Evolutionary conservation across 257 asterid species (phyloP).

Genomic region (Eucommia ulmoides): DNA sequence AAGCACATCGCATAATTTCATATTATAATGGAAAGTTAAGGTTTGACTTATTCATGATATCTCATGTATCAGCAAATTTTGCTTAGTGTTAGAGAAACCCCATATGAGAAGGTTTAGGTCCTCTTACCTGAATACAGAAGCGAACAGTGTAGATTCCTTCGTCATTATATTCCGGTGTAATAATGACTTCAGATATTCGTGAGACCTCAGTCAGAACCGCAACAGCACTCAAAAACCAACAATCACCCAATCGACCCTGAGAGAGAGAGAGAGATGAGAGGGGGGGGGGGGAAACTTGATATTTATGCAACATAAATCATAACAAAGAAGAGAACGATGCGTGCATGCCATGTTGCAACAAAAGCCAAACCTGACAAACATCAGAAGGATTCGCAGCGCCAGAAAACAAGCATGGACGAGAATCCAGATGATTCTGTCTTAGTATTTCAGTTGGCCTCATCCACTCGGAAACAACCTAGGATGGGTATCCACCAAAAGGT

Average conservation of each 20-base stretch:
- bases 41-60: not conserved
- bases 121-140: conserved; percentile 86
- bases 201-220: conserved; percentile 96
- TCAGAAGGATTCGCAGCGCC: conserved; percentile 92
- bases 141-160: conserved; percentile 98
- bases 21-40: not conserved
- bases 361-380: conserved; percentile 83
- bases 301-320: not conserved
- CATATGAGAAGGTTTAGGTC: not conserved
- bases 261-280: conserved; percentile 11
- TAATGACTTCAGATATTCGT: conserved; percentile 85
- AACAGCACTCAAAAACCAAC: conserved; percentile 99
- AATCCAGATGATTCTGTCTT: conserved; percentile 61
- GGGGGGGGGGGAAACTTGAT: not conserved
- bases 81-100: not conserved
- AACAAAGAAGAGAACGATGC: not conserved
- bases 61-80: no score
- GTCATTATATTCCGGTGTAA: conserved; percentile 81
- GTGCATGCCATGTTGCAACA: conserved; percentile 5
- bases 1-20: not conserved
- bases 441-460: conserved; percentile 84
- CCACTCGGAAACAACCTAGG: conserved; percentile 86
- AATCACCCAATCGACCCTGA: conserved; percentile 97
- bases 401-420: conserved; percentile 69
- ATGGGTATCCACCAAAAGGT: conserved; percentile 11